These are phyloP conservation scores for Boletus sp. DNA, from an alignment of 768 basidiomycete genomes.

Conservation along the genomic window DNA sequence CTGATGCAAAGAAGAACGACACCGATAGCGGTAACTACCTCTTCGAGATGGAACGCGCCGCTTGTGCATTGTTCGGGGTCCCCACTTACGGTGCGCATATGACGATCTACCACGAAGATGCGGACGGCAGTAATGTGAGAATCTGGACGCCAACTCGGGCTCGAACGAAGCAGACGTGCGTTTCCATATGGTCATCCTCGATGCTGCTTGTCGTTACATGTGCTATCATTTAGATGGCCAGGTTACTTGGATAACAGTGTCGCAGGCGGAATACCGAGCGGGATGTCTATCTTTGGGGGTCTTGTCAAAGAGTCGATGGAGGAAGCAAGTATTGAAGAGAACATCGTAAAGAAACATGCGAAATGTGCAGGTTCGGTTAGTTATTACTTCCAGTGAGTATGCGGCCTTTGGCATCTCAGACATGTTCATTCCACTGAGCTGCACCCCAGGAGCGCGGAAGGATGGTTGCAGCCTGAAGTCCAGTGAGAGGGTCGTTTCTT, in stretches of 20 bases:
- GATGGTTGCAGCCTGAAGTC: conserved; percentile 84
- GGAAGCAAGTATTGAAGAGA: conserved; percentile 79
- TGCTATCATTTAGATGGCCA: conserved; percentile 57
- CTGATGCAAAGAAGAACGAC: conserved; percentile 29
- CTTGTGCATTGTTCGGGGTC: conserved; percentile 85
- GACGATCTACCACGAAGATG: conserved; percentile 56
- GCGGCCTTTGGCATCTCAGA: neutral
- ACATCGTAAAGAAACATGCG: conserved; percentile 58
- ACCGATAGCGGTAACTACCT: conserved; percentile 55
- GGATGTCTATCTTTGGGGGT: conserved; percentile 67
- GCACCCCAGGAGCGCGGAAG: conserved; percentile 20
- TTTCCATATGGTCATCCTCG: conserved; percentile 10
- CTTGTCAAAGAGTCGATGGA: conserved; percentile 92
- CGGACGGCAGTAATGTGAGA: conserved; percentile 39
- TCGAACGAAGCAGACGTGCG: conserved; percentile 85
- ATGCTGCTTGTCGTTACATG: neutral
- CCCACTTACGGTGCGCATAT: conserved; percentile 93
- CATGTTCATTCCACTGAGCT: neutral
- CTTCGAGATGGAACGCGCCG: conserved; percentile 88
- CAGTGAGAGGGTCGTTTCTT: conserved; percentile 48
- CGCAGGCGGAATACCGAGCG: conserved; percentile 88
- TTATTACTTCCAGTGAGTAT: conserved; percentile 71
- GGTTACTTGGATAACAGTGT: conserved; percentile 87
- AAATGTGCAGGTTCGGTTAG: conserved; percentile 68
- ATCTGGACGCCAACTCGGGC: conserved; percentile 91